Evolutionary conservation across 352 stramenopile species (phyloP).

Genomic region (Phytopythium helicoides): DNA sequence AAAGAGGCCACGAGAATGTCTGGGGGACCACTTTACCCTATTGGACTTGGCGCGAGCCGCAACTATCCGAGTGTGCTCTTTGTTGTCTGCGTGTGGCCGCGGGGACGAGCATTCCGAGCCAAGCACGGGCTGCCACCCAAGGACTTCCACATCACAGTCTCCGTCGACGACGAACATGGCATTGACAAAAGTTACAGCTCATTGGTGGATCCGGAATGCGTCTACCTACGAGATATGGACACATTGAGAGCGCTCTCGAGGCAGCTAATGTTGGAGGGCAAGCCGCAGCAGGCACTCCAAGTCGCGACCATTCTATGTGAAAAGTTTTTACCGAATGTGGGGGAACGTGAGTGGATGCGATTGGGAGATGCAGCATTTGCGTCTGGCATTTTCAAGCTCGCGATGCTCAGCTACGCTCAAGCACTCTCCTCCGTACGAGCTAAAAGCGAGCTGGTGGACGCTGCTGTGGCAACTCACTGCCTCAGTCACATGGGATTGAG

Average conservation of each 20-base stretch:
- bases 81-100: conserved; percentile 59
- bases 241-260: conserved; percentile 27
- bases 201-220: conserved; percentile 14
- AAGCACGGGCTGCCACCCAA: conserved; percentile 38
- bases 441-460: neutral
- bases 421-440: conserved; percentile 7
- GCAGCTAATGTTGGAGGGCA: conserved; percentile 28
- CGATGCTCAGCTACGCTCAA: conserved; percentile 35
- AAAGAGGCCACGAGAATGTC: conserved; percentile 28
- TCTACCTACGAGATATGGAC: conserved; percentile 18
- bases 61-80: conserved; percentile 33
- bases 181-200: conserved; percentile 47
- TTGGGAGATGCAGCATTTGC: conserved; percentile 29
- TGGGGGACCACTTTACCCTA: conserved; percentile 29
- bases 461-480: conserved; percentile 17
- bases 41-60: conserved; percentile 31
- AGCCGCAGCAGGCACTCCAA: conserved; percentile 14
- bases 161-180: conserved; percentile 35
- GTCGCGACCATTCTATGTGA: conserved; percentile 28
- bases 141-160: conserved; percentile 56
- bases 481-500: conserved; percentile 16
- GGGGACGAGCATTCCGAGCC: conserved; percentile 40
- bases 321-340: conserved; percentile 3
- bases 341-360: conserved; percentile 25
- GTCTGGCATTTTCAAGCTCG: conserved; percentile 20